A percentile compares a stretch with the other conserved stretches of the same genome.
Evolutionary conservation across 768 basidiomycete genomes (phyloP).

Genomic region (Rhodotorula paludigena): DNA sequence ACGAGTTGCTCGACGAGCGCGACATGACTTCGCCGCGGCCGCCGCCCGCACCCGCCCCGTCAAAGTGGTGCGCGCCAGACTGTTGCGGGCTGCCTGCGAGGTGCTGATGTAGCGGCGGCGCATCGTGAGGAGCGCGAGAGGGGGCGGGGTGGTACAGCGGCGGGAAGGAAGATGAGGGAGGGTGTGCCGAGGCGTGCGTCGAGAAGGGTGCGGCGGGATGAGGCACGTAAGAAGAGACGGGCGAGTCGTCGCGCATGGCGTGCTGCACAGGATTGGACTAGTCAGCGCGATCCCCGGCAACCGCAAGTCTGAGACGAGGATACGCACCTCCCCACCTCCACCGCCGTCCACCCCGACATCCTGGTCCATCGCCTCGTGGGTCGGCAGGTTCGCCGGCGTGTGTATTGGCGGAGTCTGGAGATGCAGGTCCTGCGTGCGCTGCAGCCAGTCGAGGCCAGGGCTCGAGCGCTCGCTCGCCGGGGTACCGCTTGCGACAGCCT

Average conservation of each 20-base stretch:
- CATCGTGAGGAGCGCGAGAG: conserved; percentile 22
- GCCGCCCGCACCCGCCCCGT: background rate
- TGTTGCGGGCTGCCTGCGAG: conserved; percentile 30
- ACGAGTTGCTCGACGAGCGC: background rate
- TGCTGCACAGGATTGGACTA: background rate
- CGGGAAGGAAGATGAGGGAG: conserved; percentile 4
- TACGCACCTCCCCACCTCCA: background rate
- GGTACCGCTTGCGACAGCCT: background rate
- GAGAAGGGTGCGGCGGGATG: background rate
- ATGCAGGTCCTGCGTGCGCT: conserved; percentile 15
- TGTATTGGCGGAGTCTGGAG: conserved; percentile 1
- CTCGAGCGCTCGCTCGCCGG: conserved; percentile 2
- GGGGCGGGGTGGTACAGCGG: background rate
- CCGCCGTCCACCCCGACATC: background rate
- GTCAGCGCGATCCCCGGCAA: too few relatives aligned
- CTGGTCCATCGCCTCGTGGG: background rate
- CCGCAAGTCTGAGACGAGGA: too few relatives aligned
- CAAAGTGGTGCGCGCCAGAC: too few relatives aligned
- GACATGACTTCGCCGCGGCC: background rate
- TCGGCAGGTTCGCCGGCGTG: background rate
- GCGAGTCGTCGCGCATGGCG: background rate
- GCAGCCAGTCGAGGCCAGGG: conserved; percentile 27
- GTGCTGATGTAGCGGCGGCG: conserved; percentile 26
- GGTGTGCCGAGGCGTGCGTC: background rate
- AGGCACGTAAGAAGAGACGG: background rate